These are phyloP conservation scores for Ambrosiella beaveri DNA, from an alignment of 2,329 filamentous ascomycete genomes.

Conservation along the genomic window DNA sequence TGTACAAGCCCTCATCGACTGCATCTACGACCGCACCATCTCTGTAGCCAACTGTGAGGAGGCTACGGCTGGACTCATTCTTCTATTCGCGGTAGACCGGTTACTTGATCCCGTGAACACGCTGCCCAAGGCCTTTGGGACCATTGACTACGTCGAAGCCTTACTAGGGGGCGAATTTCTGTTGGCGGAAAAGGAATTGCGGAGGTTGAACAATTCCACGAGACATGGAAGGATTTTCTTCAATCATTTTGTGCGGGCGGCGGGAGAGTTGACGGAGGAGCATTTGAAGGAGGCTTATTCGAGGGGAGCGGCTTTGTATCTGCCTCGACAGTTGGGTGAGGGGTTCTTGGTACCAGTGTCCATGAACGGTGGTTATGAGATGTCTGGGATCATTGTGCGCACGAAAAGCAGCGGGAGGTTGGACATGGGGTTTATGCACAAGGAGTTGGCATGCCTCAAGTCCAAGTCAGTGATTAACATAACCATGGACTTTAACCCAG, in stretches of 20 bases:
- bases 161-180: neutral
- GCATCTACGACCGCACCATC: constrained; percentile 1
- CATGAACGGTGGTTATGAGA: constrained; percentile 1
- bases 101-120: neutral
- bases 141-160: neutral
- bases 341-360: constrained; percentile 9
- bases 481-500: constrained; percentile 6
- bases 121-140: constrained; percentile 3
- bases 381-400: constrained; percentile 6
- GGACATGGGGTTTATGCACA: neutral
- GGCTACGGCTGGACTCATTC: constrained; percentile 3
- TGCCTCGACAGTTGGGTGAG: constrained; percentile 2
- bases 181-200: neutral
- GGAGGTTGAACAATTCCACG: neutral
- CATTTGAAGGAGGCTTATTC: constrained; percentile 5
- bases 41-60: constrained; percentile 5
- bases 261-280: neutral
- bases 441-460: neutral
- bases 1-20: constrained; percentile 5
- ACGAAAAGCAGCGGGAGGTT: neutral
- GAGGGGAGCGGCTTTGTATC: constrained; percentile 5
- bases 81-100: constrained; percentile 7
- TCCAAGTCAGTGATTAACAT: constrained; percentile 1
- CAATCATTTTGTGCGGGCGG: constrained; percentile 4
- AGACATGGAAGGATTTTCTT: constrained; percentile 7